Percentiles rank a stretch among this genome's conserved stretches.
Conservation (phyloP, 768 basidiomycete species). For the Suillus fuscotomentosus region DNA sequence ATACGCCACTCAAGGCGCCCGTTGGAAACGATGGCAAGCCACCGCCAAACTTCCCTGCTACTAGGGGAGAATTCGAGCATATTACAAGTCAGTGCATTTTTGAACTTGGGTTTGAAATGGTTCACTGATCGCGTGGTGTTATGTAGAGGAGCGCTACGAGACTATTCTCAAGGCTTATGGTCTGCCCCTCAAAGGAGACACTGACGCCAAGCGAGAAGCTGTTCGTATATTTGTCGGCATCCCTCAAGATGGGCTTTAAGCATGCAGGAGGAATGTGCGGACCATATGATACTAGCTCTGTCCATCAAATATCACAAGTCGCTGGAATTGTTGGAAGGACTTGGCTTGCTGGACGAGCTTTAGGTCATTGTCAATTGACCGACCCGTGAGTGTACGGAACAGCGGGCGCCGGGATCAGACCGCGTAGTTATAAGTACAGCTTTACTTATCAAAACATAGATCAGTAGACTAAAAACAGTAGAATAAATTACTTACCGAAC, state of each 20-base stretch:
- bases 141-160: constrained; percentile 42
- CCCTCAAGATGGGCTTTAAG: constrained; percentile 21
- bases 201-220: constrained; percentile 37
- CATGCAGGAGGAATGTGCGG: background rate
- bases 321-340: background rate
- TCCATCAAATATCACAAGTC: background rate
- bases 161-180: constrained; percentile 34
- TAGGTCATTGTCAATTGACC: background rate
- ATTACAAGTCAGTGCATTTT: constrained; percentile 34
- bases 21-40: constrained; percentile 34
- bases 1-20: constrained; percentile 30
- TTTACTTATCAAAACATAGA: background rate
- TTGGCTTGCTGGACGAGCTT: background rate
- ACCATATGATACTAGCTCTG: background rate
- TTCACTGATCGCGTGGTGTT: background rate
- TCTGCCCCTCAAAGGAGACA: constrained; percentile 37
- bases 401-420: background rate
- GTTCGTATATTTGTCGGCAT: constrained; percentile 38
- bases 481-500: background rate
- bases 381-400: background rate
- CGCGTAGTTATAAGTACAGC: background rate
- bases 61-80: constrained; percentile 44
- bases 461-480: background rate
- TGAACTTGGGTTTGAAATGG: background rate
- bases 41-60: constrained; percentile 33